Evolutionary conservation across 768 basidiomycete genomes (phyloP).

Genomic region (Suillus bovinus): DNA sequence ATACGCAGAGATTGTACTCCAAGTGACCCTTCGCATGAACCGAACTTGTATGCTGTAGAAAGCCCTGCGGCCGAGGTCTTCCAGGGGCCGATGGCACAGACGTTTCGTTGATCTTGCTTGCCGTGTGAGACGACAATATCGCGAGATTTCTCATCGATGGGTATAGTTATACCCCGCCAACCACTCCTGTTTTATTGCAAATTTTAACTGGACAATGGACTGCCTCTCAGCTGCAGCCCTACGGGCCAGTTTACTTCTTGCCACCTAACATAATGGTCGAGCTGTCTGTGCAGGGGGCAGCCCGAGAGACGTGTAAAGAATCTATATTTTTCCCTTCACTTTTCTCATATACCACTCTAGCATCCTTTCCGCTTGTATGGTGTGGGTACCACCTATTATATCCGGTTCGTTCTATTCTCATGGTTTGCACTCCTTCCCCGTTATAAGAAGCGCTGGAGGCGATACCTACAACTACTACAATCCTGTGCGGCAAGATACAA

Average conservation of each 20-base stretch:
- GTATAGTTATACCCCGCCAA: conserved; percentile 17
- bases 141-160: conserved; percentile 18
- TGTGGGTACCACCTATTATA: conserved; percentile 8
- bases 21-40: conserved; percentile 16
- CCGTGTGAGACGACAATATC: conserved; percentile 14
- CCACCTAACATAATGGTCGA: conserved; percentile 16
- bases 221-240: conserved; percentile 13
- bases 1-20: neutral
- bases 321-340: neutral
- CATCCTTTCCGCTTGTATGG: conserved; percentile 25
- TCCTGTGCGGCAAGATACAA: conserved; percentile 55
- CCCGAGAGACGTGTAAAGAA: conserved; percentile 32
- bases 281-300: conserved; percentile 14
- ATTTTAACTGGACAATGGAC: conserved; percentile 21
- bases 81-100: conserved; percentile 18
- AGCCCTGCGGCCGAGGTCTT: conserved; percentile 13
- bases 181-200: conserved; percentile 18
- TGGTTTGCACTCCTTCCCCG: conserved; percentile 33
- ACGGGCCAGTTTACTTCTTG: conserved; percentile 16
- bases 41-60: conserved; percentile 17
- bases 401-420: neutral
- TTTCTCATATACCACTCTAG: conserved; percentile 5
- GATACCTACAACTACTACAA: conserved; percentile 40
- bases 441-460: conserved; percentile 41
- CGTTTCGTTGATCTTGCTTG: conserved; percentile 18